Evolutionary conservation across 2,329 filamentous ascomycete genomes (phyloP).

Genomic region (Pyrenophora tritici-repentis): DNA sequence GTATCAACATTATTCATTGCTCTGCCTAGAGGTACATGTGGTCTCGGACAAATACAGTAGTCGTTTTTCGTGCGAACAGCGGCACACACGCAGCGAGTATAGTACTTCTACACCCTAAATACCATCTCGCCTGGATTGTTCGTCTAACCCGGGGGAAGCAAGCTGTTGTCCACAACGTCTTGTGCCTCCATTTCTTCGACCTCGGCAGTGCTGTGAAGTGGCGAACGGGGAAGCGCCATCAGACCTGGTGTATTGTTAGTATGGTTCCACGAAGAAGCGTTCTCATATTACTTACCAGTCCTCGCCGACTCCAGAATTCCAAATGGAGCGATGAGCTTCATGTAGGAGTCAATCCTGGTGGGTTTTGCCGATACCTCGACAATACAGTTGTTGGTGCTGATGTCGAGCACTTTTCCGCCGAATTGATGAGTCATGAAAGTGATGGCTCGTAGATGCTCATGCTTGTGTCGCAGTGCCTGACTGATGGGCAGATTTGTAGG

Average conservation of each 20-base stretch:
- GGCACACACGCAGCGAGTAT: too few species aligned
- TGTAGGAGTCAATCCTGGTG: conserved; percentile 91
- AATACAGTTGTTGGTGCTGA: conserved; percentile 98
- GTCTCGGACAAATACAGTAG: not conserved
- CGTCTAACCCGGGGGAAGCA: conserved; percentile 82
- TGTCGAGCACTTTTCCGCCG: conserved; percentile 94
- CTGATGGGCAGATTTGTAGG: conserved; percentile 83
- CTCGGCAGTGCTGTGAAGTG: conserved; percentile 75
- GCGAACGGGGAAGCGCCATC: conserved; percentile 94
- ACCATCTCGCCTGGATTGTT: not conserved
- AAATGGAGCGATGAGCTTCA: conserved; percentile 93
- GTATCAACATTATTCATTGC: too few species aligned
- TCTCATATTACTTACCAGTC: conserved; percentile 62
- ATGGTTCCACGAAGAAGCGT: not conserved
- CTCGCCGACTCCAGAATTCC: conserved; percentile 95
- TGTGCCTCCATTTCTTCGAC: conserved; percentile 84
- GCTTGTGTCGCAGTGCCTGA: conserved; percentile 92
- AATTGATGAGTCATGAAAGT: conserved; percentile 98
- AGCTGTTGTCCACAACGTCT: conserved; percentile 92
- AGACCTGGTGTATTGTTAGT: conserved; percentile 60
- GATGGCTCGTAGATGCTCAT: conserved; percentile 94
- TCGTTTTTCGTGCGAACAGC: too few species aligned
- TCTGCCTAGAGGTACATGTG: not conserved
- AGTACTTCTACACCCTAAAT: not conserved
- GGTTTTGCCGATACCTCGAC: conserved; percentile 96